phyloP scores from a whole-genome alignment of 768 basidiomycete species.

The Russula sp. region DNA sequence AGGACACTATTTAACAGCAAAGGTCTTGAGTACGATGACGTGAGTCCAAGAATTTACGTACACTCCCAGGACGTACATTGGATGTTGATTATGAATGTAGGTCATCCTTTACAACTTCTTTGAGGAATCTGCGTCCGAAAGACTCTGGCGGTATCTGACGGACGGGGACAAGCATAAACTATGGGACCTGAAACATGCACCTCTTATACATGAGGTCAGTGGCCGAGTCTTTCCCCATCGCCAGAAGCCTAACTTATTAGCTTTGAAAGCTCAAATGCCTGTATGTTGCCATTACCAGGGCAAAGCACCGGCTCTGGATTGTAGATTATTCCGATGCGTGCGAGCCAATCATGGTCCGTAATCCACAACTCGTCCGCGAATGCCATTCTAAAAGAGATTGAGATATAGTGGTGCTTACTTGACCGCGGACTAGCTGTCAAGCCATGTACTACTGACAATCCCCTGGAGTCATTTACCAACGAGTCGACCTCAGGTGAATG shows the following conservation, averaged over 20 bases:
- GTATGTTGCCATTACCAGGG: conserved; percentile 66
- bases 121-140: conserved; percentile 46
- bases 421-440: not conserved
- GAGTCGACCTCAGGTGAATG: conserved; percentile 1
- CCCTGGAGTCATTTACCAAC: not conserved
- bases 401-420: not conserved
- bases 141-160: conserved; percentile 5
- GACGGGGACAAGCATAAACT: not conserved
- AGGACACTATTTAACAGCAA: conserved; percentile 57
- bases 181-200: not conserved
- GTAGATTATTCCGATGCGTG: conserved; percentile 46
- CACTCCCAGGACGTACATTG: not conserved
- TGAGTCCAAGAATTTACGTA: conserved; percentile 21
- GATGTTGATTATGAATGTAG: conserved; percentile 28
- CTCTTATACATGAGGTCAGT: conserved; percentile 6
- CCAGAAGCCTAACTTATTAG: not conserved
- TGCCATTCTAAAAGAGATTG: not conserved
- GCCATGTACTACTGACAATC: not conserved
- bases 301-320: conserved; percentile 63
- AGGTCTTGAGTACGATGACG: conserved; percentile 61
- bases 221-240: not conserved
- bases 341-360: conserved; percentile 37
- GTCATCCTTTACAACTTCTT: conserved; percentile 73
- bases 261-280: conserved; percentile 54
- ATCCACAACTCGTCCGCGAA: conserved; percentile 25